Evolutionary conservation across 169 alveolate species (phyloP), one percentile per base, ranked within the genome.

Genomic region (Cryptosporidium bovis): DNA sequence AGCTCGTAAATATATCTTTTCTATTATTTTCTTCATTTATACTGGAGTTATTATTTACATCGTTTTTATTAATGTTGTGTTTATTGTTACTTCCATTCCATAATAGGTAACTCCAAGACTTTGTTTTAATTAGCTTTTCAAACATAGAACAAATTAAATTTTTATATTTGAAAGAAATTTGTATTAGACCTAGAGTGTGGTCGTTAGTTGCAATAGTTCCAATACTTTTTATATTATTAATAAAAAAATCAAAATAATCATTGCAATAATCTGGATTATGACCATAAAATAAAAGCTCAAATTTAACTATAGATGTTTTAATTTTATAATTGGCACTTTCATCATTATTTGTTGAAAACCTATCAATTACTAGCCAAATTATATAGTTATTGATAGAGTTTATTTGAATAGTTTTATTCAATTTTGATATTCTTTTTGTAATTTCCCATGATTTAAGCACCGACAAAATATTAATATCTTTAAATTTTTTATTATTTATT

Each of bases 101-200:
- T 15, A 77, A 24, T 15, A 77, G 18, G 27, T 77, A 77, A 40
- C 36, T 77, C 87, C 87, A 77, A 8, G 87, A 77, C 64, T 34
- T 77, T 18, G 27, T 51, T 33, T 27, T 62, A 27, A 15, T 3
- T 27, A 62, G 44, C 6, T 12, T 53, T n/a, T 53, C 12, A 53
- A 13, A n/a, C 64, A 53, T 53, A n/a, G 7, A n/a, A 53, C 29
- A n/a, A 53, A n/a, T n/a, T 7, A 13, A n/a, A 18, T 33, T n/a
- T 18, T 18, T 62, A 31, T 10, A 18, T 27, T 44, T 33, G 51
- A 69, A 8, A 12, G 83, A 69, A 27, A 34, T 24, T 55, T 51
- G 46, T n/a, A 69, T 10, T 5, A 69, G 55, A 55, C 66, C 44
- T n/a, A 53, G 64, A n/a, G 7, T n/a, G 10, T 8, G 13, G 13